Conservation (phyloP, 306 rosid species). For the Ormosia semicastrata region DNA sequence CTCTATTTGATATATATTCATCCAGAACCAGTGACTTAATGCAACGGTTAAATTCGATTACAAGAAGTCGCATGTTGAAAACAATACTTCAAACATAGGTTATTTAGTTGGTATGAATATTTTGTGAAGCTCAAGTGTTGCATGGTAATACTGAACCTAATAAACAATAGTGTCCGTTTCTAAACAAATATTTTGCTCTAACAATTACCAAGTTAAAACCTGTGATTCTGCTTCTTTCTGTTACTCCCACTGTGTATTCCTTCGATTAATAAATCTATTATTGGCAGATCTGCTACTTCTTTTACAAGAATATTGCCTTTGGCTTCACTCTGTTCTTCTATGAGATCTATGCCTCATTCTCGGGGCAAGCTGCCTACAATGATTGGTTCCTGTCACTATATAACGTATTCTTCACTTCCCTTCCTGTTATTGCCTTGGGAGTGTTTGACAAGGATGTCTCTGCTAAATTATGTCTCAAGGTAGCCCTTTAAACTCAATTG, state of each 20-base stretch:
- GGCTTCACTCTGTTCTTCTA: constrained; percentile 91
- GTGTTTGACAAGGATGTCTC: constrained; percentile 96
- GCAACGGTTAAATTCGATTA: background rate
- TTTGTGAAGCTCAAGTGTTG: background rate
- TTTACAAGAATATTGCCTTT: constrained; percentile 89
- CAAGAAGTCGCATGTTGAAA: background rate
- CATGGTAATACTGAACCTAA: background rate
- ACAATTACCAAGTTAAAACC: background rate
- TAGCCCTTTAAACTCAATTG: constrained; percentile 22
- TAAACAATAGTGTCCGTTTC: background rate
- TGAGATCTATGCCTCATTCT: constrained; percentile 78
- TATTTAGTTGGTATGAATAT: background rate
- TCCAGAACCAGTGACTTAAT: background rate
- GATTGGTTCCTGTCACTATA: constrained; percentile 88
- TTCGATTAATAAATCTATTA: background rate
- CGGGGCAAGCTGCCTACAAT: constrained; percentile 85
- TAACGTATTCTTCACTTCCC: constrained; percentile 96
- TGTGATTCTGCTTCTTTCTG: constrained; percentile 14
- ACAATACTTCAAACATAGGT: background rate
- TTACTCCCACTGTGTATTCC: background rate
- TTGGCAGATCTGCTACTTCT: constrained; percentile 92
- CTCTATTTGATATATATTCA: background rate
- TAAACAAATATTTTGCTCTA: background rate
- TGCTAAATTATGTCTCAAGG: constrained; percentile 76
- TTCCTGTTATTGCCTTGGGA: constrained; percentile 96